phyloP scores from a whole-genome alignment of 2,329 filamentous ascomycete genomes.

The Sarocladium kiliense region DNA sequence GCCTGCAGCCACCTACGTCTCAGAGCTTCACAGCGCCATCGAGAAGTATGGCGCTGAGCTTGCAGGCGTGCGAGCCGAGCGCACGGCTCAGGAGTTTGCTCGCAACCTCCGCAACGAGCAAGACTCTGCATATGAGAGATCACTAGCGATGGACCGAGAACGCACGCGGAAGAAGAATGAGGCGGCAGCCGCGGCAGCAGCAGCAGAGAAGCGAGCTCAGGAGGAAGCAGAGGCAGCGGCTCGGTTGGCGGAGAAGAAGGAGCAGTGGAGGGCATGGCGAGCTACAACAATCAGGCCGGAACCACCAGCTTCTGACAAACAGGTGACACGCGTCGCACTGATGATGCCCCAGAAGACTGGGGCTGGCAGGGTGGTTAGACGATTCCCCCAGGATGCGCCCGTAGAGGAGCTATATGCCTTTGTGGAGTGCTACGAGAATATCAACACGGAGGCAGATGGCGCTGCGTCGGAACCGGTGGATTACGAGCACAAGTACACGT shows the following conservation, averaged over 20 bases:
- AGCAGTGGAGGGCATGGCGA: constrained; percentile 79
- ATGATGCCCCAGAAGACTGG: constrained; percentile 56
- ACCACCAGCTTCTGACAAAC: constrained; percentile 56
- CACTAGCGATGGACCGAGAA: constrained; percentile 81
- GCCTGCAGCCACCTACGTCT: constrained; percentile 64
- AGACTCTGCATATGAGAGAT: constrained; percentile 89
- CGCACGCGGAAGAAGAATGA: constrained; percentile 72
- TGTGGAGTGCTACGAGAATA: constrained; percentile 79
- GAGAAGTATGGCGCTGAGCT: constrained; percentile 72
- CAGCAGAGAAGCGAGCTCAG: constrained; percentile 58
- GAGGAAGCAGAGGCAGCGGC: constrained; percentile 58
- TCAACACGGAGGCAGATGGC: constrained; percentile 33
- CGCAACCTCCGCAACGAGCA: constrained; percentile 80
- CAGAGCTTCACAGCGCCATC: constrained; percentile 69
- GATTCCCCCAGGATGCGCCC: constrained; percentile 62
- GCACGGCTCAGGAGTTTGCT: constrained; percentile 75
- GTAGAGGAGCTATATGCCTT: constrained; percentile 94
- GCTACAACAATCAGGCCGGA: constrained; percentile 62
- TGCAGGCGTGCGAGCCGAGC: constrained; percentile 66
- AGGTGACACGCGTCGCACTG: constrained; percentile 65
- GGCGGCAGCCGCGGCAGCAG: constrained; percentile 65
- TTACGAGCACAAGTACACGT: constrained; percentile 80
- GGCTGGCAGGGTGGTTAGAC: constrained; percentile 70
- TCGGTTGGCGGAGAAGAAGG: constrained; percentile 36
- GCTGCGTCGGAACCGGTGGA: constrained; percentile 49